Evolutionary conservation across 176 grass and related monocot species (phyloP).

Genomic region (Calamus simplicifolius): DNA sequence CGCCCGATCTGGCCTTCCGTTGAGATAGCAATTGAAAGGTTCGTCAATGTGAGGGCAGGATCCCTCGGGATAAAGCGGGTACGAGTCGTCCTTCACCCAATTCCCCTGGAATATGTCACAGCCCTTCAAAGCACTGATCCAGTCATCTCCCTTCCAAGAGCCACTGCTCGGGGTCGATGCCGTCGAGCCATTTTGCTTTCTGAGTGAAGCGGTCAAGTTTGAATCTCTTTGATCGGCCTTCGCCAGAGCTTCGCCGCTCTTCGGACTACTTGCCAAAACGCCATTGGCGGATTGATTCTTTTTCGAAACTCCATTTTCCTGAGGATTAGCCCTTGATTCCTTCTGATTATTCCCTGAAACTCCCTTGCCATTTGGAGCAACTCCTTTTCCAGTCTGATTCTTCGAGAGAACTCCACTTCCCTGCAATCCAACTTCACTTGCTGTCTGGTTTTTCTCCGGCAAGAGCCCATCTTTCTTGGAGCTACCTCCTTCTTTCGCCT

Average conservation of each 20-base stretch:
- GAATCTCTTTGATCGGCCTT: conserved; percentile 5
- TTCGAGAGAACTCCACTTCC: conserved; percentile 6
- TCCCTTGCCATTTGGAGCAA: conserved; percentile 22
- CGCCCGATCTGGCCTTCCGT: conserved; percentile 64
- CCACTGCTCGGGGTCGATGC: conserved; percentile 13
- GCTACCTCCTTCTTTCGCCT: conserved; percentile 2
- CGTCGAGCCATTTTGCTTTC: conserved; percentile 11
- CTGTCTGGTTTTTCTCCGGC: conserved; percentile 31
- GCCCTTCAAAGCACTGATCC: conserved; percentile 53
- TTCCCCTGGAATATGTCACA: conserved; percentile 79
- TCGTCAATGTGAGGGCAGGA: conserved; percentile 84
- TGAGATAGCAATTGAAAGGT: conserved; percentile 80
- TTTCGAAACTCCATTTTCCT: conserved; percentile 8
- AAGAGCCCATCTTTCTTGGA: conserved; percentile 14
- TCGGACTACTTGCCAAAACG: conserved; percentile 13
- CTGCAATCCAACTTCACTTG: not conserved
- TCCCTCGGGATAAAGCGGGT: conserved; percentile 68
- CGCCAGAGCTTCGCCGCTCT: not conserved
- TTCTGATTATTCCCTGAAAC: conserved; percentile 21
- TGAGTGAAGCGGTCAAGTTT: conserved; percentile 8
- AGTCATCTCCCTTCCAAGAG: conserved; percentile 26
- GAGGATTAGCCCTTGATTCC: conserved; percentile 2
- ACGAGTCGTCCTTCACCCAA: conserved; percentile 75
- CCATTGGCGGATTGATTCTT: conserved; percentile 10
- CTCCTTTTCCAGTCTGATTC: conserved; percentile 19